Base-by-base conservation (phyloP, 2,329 filamentous ascomycete genomes). In the Xylariaceae sp. region DNA sequence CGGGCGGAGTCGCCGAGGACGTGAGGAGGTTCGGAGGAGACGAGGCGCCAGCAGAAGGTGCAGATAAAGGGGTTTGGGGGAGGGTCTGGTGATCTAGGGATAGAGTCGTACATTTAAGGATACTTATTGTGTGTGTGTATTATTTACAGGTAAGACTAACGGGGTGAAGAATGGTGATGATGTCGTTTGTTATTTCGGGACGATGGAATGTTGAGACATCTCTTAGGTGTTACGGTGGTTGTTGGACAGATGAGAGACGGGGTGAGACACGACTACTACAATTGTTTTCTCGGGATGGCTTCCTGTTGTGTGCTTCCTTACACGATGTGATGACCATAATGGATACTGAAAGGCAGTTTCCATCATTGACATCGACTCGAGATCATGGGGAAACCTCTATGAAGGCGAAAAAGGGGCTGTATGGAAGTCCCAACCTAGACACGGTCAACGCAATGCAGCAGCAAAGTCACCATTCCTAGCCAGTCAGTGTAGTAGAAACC, bases 1-100 rank as follows among this genome's bases (percentile, higher is more conserved):
- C 81, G 77, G 2, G 76, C 74, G 0, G 75, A 74, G 13, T 72
- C 73, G 8, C 80, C 80, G 2, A 84, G 68, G 15, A 79, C 68
- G 51, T 67, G 74, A 2, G 74, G 76, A 11, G 67, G 66, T 0
- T 69, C 73, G 15, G 66, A 68, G 45, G 69, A 76, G 8, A 30
- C 23, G 23, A 74, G 67, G 56, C 75, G 74, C 74, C 78, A 80
- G 74, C 82, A 84, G 66, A 84, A 82, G 1, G 80, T 83, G 67
- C 82, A 85, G 17, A 79, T 78, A 70, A 83, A 84, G 39, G 84
- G 39, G 41, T 45, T 4, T 30, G 60, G 13, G 18, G 53, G 30
- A 39, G 44, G 39, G 39, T 48, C 53, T 37, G 34, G 4, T 34
- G 49, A 35, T 51, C 30, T 51, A 51, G 49, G 49, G 23, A 51